Evolutionary conservation across 768 basidiomycete genomes (phyloP), one percentile per base, ranked within the genome.

Genomic region (Trametes gibbosa): DNA sequence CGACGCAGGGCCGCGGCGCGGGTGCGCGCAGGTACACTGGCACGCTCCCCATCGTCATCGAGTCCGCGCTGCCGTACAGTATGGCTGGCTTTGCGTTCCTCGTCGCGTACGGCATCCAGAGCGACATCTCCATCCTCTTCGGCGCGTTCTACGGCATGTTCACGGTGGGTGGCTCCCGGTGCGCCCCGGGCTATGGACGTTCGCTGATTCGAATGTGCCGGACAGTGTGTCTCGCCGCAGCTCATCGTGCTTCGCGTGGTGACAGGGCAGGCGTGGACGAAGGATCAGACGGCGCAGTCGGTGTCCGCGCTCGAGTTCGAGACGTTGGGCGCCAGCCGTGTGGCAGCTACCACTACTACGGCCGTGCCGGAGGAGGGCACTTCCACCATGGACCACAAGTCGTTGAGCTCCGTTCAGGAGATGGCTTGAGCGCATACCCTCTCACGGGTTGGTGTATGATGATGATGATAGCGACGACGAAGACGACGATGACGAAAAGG

Each of bases 1-100:
- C 40, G 35, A 48, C 37, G 6, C 45, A 42, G 47, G 51, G 40
- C 42, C 37, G 54, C 21, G 48, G 46, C 1, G 8, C n/a, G 1
- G 54, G 40, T 25, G 53, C 50, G 25, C 14, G 24, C 13, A 40
- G 27, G n/a, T 66, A 66, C 52, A 62, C 61, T 0, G 53, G 65
- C 42, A 52, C 63, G n/a, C 35, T 61, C 19, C 17, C 60, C n/a
- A 57, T 62, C 16, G 37, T 66, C 40, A 48, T 64, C 55, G 65
- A 69, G 61, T 61, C 57, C n/a, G 64, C 66, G 24, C 43, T 63
- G 14, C 62, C 66, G 29, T 69, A 67, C 52, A 50, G 63, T 14
- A 35, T 58, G n/a, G 45, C 54, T 8, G 68, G 64, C 24, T 27
- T 69, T 32, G 61, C 59, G 37, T 67, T 64, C 62, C 51, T 67